A percentile compares a stretch with the other conserved stretches of the same genome.
Conservation (phyloP, 169 alveolate genomes). For the Miamiensis avidus region DNA sequence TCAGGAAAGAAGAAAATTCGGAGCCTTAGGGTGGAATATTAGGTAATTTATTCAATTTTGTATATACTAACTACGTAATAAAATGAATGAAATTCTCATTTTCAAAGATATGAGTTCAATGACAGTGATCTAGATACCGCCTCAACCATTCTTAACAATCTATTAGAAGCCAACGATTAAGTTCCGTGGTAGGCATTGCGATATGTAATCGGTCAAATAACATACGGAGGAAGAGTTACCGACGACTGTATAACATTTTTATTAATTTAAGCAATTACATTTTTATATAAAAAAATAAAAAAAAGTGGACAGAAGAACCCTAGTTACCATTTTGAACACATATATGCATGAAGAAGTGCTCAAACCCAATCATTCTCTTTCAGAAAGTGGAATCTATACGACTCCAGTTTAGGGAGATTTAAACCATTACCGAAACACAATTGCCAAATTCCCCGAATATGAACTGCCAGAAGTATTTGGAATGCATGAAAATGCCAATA, state of each 20-base stretch:
- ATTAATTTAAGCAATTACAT: conserved; percentile 2
- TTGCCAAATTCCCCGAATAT: conserved; percentile 75
- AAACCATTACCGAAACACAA: conserved; percentile 66
- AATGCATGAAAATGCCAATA: conserved; percentile 88
- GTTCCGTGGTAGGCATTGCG: conserved; percentile 79
- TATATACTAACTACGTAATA: conserved; percentile 34
- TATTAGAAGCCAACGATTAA: conserved; percentile 76
- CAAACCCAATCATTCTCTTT: conserved; percentile 50
- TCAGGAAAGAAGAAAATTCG: conserved; percentile 85
- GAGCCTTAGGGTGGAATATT: conserved; percentile 91
- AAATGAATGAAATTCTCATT: too few relatives aligned
- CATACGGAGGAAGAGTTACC: conserved; percentile 90
- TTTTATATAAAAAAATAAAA: too few relatives aligned
- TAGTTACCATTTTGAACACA: conserved; percentile 69
- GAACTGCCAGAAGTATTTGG: conserved; percentile 90
- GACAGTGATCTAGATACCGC: conserved; percentile 87
- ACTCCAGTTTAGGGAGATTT: conserved; percentile 42
- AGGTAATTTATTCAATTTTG: conserved; percentile 62
- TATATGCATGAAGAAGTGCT: conserved; percentile 74
- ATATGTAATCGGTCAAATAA: conserved; percentile 82
- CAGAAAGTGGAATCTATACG: conserved; percentile 57
- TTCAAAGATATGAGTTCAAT: conserved; percentile 84
- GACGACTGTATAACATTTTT: conserved; percentile 69
- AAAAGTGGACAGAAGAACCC: conserved; percentile 75
- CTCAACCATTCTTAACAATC: conserved; percentile 65